Percentiles rank a stretch among this genome's conserved stretches.
Evolutionary conservation across 345 rosid genomes (phyloP).

Genomic region (Psidium friedrichsthalianum): DNA sequence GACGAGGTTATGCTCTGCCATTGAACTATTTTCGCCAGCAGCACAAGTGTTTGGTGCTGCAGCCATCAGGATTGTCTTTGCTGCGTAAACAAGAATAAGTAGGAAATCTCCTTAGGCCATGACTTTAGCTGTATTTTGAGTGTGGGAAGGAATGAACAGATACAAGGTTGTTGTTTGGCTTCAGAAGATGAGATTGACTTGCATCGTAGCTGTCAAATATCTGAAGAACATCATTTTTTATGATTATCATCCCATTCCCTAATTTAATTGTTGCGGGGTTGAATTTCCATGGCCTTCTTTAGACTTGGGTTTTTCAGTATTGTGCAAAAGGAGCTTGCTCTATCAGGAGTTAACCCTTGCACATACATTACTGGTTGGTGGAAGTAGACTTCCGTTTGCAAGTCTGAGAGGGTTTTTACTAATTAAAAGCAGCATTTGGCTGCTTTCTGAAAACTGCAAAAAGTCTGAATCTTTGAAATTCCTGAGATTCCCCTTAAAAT

Average conservation of each 20-base stretch:
- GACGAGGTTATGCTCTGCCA: neutral
- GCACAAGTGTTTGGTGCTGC: neutral
- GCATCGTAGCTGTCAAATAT: neutral
- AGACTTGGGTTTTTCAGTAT: neutral
- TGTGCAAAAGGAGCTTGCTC: neutral
- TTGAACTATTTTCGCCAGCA: neutral
- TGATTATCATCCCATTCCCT: neutral
- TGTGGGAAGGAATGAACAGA: neutral
- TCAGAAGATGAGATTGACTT: neutral
- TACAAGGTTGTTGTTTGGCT: neutral
- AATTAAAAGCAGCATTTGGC: neutral
- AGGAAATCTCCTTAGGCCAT: neutral
- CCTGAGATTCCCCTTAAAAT: neutral
- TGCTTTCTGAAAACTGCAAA: neutral
- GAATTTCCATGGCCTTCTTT: neutral
- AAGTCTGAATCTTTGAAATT: neutral
- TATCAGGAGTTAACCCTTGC: neutral
- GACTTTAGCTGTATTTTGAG: neutral
- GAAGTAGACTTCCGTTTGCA: neutral
- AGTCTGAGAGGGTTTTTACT: neutral
- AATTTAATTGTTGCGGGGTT: neutral
- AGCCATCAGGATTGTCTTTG: neutral
- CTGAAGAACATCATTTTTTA: neutral
- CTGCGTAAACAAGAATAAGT: neutral
- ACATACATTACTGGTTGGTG: neutral